Percentiles rank a stretch among this genome's conserved stretches.
These are phyloP conservation scores for Acer campestre DNA, from an alignment of 345 rosid species.

Conservation along the genomic window DNA sequence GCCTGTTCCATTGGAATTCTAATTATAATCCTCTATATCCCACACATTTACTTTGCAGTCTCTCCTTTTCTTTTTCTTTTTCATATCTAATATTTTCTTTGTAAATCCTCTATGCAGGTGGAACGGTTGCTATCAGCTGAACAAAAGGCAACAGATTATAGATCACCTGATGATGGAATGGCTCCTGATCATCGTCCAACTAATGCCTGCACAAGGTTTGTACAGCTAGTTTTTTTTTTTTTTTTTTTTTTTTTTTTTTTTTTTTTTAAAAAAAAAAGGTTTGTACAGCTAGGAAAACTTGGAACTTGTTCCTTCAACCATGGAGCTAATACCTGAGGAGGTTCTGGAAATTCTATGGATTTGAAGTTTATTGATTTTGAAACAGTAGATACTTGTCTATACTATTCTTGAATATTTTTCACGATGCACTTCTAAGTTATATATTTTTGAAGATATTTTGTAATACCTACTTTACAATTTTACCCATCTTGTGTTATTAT, in stretches of 20 bases:
- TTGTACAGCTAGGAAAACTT: constrained; percentile 27
- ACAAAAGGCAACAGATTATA: constrained; percentile 91
- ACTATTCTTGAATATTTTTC: neutral
- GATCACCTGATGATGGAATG: constrained; percentile 93
- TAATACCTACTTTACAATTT: neutral
- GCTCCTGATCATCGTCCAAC: constrained; percentile 97
- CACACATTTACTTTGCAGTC: neutral
- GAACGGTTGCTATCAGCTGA: constrained; percentile 93
- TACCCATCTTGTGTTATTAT: neutral
- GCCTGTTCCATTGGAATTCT: constrained; percentile 3
- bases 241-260: too few relatives aligned
- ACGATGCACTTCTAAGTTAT: neutral
- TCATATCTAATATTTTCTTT: constrained; percentile 8
- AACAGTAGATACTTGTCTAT: neutral
- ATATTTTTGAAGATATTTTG: neutral
- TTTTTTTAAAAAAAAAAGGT: constrained; percentile 45
- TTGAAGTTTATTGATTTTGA: constrained; percentile 1
- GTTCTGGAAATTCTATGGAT: constrained; percentile 6
- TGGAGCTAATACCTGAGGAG: neutral
- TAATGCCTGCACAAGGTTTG: constrained; percentile 90
- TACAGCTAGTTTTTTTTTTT: constrained; percentile 1
- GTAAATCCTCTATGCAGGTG: constrained; percentile 49
- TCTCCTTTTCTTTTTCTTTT: neutral
- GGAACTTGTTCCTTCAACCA: neutral
- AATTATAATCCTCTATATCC: constrained; percentile 10